Conservation (phyloP, 257 asterid species). For the Haberlea rhodopensis region DNA sequence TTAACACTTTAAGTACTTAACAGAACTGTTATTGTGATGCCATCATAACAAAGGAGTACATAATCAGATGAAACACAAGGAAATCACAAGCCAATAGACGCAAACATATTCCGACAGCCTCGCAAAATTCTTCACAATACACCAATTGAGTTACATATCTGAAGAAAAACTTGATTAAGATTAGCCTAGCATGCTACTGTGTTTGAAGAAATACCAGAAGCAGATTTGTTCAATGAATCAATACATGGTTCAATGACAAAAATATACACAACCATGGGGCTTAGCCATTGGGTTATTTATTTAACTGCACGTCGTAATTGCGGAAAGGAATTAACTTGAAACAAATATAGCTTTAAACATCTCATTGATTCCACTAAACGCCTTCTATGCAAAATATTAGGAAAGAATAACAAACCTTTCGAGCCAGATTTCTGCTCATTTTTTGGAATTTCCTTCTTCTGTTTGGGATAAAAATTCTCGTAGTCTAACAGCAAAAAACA, state of each 20-base stretch:
- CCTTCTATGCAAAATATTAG: conserved; percentile 8
- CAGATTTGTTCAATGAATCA: not conserved
- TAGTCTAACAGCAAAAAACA: conserved; percentile 17
- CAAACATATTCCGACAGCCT: not conserved
- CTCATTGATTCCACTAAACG: not conserved
- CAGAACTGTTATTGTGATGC: not conserved
- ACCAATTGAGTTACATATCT: not conserved
- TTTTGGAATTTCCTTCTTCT: conserved; percentile 55
- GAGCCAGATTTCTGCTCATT: conserved; percentile 56
- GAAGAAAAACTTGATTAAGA: not conserved
- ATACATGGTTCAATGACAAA: not conserved
- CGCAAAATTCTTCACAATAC: not conserved
- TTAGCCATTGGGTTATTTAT: not conserved
- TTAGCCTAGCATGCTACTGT: not conserved
- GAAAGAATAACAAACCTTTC: conserved; percentile 44
- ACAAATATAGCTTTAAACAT: not conserved
- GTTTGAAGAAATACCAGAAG: not conserved
- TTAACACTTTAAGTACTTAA: too few relatives aligned
- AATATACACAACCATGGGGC: not conserved
- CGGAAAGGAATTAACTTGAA: conserved; percentile 4
- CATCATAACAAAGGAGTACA: not conserved
- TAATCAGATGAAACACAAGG: too few relatives aligned
- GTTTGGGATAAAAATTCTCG: conserved; percentile 55
- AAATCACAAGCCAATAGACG: not conserved
- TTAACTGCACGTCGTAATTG: not conserved